Conservation (phyloP, 2,329 filamentous ascomycete species). For the Hymenoscyphus linearis region DNA sequence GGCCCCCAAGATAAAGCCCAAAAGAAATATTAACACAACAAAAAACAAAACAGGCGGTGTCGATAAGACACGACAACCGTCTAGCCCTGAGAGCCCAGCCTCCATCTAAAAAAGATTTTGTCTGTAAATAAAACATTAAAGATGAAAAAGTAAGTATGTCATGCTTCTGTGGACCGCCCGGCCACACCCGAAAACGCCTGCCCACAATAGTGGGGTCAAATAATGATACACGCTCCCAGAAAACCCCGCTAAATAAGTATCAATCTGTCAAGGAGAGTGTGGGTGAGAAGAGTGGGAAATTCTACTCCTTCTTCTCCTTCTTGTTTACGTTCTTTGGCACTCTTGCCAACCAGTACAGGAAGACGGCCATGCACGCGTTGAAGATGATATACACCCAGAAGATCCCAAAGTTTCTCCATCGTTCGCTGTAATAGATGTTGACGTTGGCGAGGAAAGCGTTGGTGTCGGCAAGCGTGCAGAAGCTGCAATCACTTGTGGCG, state of each 20-base stretch:
- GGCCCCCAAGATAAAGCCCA: too few species aligned
- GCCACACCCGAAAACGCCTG: too few species aligned
- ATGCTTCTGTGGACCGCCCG: too few species aligned
- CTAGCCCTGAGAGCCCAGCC: too few species aligned
- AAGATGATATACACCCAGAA: slow-evolving; percentile 43
- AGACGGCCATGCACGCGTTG: slow-evolving; percentile 47
- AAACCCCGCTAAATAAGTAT: background rate
- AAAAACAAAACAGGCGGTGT: too few species aligned
- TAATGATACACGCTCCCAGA: too few species aligned
- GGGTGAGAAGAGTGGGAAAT: background rate
- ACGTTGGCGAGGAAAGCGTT: slow-evolving; percentile 51
- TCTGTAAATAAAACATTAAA: too few species aligned
- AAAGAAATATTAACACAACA: too few species aligned
- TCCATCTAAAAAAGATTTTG: too few species aligned
- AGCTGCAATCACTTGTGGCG: slow-evolving; percentile 48
- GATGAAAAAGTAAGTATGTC: too few species aligned
- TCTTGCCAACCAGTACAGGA: slow-evolving; percentile 47
- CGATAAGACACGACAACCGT: too few species aligned
- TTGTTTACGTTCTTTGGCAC: slow-evolving; percentile 36
- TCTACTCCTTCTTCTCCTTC: slow-evolving; percentile 5
- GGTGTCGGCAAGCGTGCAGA: slow-evolving; percentile 40
- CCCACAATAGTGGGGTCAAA: too few species aligned
- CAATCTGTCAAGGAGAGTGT: background rate
- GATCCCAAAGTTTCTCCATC: slow-evolving; percentile 66
- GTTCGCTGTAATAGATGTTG: slow-evolving; percentile 48